Percentiles rank a stretch among this genome's conserved stretches.
phyloP scores from a whole-genome alignment of 441 rosid species.

The Syzygium syzygioides region DNA sequence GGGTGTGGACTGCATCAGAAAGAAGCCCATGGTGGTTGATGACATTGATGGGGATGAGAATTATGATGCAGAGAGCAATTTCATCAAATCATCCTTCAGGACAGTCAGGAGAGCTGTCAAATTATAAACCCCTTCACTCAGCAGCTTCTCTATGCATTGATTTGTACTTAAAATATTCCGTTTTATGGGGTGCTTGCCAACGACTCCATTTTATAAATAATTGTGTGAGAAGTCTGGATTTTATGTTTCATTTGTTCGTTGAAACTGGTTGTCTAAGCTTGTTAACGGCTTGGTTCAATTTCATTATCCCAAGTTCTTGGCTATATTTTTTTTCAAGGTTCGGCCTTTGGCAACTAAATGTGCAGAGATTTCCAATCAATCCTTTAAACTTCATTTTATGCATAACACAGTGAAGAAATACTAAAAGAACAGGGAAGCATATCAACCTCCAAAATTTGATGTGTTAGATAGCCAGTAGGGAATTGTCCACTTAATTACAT shows the following conservation, averaged over 20 bases:
- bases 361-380: background rate
- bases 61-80: conserved; percentile 38
- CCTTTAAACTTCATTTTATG: background rate
- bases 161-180: background rate
- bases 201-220: background rate
- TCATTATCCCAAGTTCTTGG: background rate
- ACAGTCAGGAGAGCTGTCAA: conserved; percentile 62
- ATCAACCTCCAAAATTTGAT: background rate
- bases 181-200: conserved; percentile 6
- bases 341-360: background rate
- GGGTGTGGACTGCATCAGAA: conserved; percentile 76
- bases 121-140: conserved; percentile 18
- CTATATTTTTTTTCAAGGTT: background rate
- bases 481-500: background rate
- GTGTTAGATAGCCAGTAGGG: background rate
- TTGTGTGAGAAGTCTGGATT: background rate
- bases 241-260: background rate
- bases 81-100: conserved; percentile 69
- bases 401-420: background rate
- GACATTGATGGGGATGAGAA: conserved; percentile 45
- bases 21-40: conserved; percentile 53
- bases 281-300: background rate
- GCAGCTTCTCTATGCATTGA: background rate
- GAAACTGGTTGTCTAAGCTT: background rate
- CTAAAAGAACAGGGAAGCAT: background rate